Evolutionary conservation across 352 stramenopile genomes (phyloP), one percentile per base, ranked within the genome.

Genomic region (Globisporangium heterothallicum): DNA sequence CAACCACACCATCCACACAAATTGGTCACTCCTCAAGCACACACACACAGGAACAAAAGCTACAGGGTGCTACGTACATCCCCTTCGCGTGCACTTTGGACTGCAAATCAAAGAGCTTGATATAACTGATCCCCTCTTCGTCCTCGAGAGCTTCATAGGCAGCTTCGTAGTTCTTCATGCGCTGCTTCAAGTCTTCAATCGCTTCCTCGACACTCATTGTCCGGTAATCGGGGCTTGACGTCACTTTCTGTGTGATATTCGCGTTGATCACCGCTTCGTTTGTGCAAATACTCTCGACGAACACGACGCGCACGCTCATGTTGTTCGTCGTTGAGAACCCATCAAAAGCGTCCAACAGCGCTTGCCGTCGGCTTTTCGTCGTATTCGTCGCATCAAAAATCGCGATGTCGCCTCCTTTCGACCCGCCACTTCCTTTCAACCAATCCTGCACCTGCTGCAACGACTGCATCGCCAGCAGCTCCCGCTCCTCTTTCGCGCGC

Each of bases 221-320:
- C 35, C 68, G 58, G 69, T 93, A 97, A 63, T 97, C 88, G 3
- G 88, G 88, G 43, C 74, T 89, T 34, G 63, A 78, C 42, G 70
- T 66, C 24, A 92, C 63, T 46, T 88, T 90, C 47, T 92, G 80
- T 38, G 72, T 73, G 36, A 95, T 88, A 50, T 91, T 93, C 26
- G 75, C 75, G 22, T 84, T 77, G 49, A 94, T 88, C 60, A 97
- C 86, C 2, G 86, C 82, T 49, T 97, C 86, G 57, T 94, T 90
- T 49, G 94, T 93, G 68, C 89, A 97, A 51, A 98, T 94, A 35
- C 73, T 92, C 63, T 98, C 93, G 13, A 98, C 68, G 65, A 97
- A 96, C 42, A 98, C 87, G 22, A 97, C 76, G 65, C 90, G 82
- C 26, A 92, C 78, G 49, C 73, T 90, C 41, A 82, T 86, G 43